phyloP scores from a whole-genome alignment of 176 grass and related monocot species.

The Carex parvula region DNA sequence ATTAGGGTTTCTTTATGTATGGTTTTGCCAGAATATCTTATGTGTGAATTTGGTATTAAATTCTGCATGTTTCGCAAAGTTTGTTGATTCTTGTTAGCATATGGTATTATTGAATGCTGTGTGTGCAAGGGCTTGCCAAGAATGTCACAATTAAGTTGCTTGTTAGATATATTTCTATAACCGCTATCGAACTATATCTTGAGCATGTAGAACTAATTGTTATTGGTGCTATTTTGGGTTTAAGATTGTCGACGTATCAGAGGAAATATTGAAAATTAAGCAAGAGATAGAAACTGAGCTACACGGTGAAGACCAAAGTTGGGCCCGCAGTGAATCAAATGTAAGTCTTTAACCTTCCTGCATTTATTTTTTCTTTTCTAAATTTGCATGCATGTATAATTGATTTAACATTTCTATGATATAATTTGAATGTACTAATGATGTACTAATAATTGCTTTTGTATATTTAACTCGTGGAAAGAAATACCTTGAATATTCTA shows the following conservation, averaged over 20 bases:
- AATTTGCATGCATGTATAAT: not conserved
- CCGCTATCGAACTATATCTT: not conserved
- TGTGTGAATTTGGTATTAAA: not conserved
- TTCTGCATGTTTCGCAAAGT: too few relatives aligned
- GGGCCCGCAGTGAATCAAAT: slow-evolving; percentile 63
- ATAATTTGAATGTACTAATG: not conserved
- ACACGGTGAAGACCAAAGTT: slow-evolving; percentile 75
- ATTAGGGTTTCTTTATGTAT: not conserved
- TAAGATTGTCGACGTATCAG: slow-evolving; percentile 56
- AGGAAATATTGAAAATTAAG: slow-evolving; percentile 84
- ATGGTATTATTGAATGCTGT: not conserved
- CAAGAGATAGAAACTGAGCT: slow-evolving; percentile 85
- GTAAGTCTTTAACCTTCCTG: slow-evolving; percentile 34
- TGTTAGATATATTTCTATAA: not conserved
- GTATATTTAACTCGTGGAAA: not conserved
- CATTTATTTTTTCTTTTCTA: slow-evolving; percentile 2
- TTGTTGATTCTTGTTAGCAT: not conserved
- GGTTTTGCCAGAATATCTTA: not conserved
- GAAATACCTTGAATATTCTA: not conserved
- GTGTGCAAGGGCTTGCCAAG: not conserved
- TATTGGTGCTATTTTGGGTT: not conserved
- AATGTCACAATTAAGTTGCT: not conserved
- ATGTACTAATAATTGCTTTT: slow-evolving; percentile 2
- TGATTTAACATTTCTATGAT: not conserved
- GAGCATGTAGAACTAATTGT: not conserved